phyloP scores from a whole-genome alignment of 108 stramenopile species.

The Nitzschia palea region DNA sequence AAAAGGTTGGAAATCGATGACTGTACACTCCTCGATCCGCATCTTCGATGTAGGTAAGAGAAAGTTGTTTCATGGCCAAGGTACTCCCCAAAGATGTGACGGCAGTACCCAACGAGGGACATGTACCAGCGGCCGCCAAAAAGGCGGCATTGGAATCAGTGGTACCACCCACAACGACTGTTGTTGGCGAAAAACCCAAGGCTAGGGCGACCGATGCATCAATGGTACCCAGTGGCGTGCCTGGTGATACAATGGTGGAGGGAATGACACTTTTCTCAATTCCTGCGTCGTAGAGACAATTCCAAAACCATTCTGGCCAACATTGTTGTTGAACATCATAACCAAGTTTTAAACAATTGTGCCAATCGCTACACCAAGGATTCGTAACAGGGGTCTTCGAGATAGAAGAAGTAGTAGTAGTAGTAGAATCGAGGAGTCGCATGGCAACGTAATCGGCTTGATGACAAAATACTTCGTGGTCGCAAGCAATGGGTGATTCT shows the following conservation, averaged over 20 bases:
- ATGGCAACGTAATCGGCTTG: constrained; percentile 91
- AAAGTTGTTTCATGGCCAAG: constrained; percentile 86
- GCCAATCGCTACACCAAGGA: constrained; percentile 96
- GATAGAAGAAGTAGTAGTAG: no score
- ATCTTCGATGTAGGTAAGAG: constrained; percentile 79
- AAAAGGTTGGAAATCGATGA: constrained; percentile 79
- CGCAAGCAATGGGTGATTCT: constrained; percentile 56
- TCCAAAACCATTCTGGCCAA: constrained; percentile 74
- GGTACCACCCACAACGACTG: constrained; percentile 86
- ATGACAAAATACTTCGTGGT: constrained; percentile 77
- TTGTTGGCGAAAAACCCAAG: constrained; percentile 55
- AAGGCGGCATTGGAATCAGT: constrained; percentile 95
- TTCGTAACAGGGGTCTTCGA: constrained; percentile 3
- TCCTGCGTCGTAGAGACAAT: constrained; percentile 53
- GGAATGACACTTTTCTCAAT: constrained; percentile 51
- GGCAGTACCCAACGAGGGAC: constrained; percentile 66
- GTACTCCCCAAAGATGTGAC: constrained; percentile 89
- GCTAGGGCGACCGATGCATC: constrained; percentile 45
- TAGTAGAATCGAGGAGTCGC: no score
- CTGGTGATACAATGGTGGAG: constrained; percentile 64
- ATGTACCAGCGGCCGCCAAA: constrained; percentile 67
- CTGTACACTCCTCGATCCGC: constrained; percentile 84
- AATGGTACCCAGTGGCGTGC: constrained; percentile 72
- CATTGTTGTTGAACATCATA: constrained; percentile 78
- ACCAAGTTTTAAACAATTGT: constrained; percentile 91